These are phyloP conservation scores for Thermochaetoides thermophila DNA, from an alignment of 495 filamentous ascomycete species.

Conservation along the genomic window DNA sequence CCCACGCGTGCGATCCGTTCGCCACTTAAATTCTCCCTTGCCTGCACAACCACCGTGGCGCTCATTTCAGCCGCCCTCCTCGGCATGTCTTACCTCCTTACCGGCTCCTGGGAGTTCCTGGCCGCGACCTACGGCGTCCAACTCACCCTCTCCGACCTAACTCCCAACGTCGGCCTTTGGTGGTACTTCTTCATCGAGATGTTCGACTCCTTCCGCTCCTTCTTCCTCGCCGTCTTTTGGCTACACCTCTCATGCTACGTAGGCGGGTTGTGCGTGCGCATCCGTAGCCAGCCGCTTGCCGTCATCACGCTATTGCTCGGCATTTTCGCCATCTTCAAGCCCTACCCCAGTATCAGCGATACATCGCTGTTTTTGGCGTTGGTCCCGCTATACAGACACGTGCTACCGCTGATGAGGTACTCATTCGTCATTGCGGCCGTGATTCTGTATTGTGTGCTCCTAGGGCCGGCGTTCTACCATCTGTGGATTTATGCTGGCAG, in stretches of 20 bases:
- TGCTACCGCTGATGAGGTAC: conserved; percentile 93
- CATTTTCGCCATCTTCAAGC: conserved; percentile 85
- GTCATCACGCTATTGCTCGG: conserved; percentile 69
- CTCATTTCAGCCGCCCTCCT: conserved; percentile 42
- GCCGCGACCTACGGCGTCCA: conserved; percentile 83
- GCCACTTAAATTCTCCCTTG: conserved; percentile 32
- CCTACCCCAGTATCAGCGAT: conserved; percentile 85
- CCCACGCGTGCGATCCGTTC: conserved; percentile 19
- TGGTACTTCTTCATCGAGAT: conserved; percentile 99
- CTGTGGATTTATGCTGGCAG: conserved; percentile 97
- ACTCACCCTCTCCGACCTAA: conserved; percentile 79
- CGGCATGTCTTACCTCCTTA: conserved; percentile 56
- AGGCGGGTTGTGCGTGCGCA: conserved; percentile 61
- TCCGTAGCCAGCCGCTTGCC: conserved; percentile 74
- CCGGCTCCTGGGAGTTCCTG: conserved; percentile 74
- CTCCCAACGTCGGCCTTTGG: conserved; percentile 91
- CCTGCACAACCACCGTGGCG: conserved; percentile 33
- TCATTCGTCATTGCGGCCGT: conserved; percentile 71
- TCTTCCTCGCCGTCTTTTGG: conserved; percentile 97
- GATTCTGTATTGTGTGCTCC: conserved; percentile 70
- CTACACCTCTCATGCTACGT: conserved; percentile 83
- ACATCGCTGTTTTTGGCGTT: conserved; percentile 69
- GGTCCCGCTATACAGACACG: conserved; percentile 76
- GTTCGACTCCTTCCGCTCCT: conserved; percentile 93
- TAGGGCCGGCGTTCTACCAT: conserved; percentile 92